A percentile compares a stretch with the other conserved stretches of the same genome.
phyloP scores from a whole-genome alignment of 202 grass and related monocot species.

The Hordeum pubiflorum region DNA sequence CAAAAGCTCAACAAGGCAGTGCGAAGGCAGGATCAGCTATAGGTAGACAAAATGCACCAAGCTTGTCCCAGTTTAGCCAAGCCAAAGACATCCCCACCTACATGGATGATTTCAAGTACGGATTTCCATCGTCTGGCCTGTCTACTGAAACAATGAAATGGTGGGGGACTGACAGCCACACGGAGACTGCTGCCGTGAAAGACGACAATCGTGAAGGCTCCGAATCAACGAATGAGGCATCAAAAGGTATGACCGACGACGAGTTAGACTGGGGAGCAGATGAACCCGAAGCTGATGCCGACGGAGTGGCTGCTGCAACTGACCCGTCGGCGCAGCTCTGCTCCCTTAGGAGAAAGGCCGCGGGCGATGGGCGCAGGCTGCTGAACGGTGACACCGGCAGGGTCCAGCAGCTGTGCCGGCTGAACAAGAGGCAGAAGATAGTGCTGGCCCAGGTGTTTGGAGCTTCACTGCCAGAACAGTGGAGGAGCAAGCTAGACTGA shows the following conservation, averaged over 20 bases:
- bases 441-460: conserved; percentile 62
- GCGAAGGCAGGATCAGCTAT: conserved; percentile 30
- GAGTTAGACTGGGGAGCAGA: conserved; percentile 59
- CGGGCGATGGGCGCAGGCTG: conserved; percentile 55
- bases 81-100: conserved; percentile 65
- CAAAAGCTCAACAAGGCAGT: conserved; percentile 49
- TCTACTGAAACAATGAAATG: conserved; percentile 58
- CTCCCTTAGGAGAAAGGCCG: conserved; percentile 67
- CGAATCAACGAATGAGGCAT: conserved; percentile 38
- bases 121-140: conserved; percentile 66
- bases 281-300: conserved; percentile 33
- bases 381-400: conserved; percentile 27
- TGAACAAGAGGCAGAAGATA: conserved; percentile 71
- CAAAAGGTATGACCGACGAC: conserved; percentile 38
- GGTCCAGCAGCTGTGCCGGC: conserved; percentile 29
- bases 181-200: conserved; percentile 28
- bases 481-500: conserved; percentile 33
- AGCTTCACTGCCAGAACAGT: conserved; percentile 52
- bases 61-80: conserved; percentile 45
- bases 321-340: conserved; percentile 50
- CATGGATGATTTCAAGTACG: conserved; percentile 89
- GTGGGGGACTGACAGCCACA: conserved; percentile 52
- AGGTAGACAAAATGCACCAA: conserved; percentile 43
- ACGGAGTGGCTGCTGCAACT: background rate
- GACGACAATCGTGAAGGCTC: conserved; percentile 25